Base-by-base conservation (phyloP, 2,329 filamentous ascomycete species). In the Microdochium trichocladiopsis region DNA sequence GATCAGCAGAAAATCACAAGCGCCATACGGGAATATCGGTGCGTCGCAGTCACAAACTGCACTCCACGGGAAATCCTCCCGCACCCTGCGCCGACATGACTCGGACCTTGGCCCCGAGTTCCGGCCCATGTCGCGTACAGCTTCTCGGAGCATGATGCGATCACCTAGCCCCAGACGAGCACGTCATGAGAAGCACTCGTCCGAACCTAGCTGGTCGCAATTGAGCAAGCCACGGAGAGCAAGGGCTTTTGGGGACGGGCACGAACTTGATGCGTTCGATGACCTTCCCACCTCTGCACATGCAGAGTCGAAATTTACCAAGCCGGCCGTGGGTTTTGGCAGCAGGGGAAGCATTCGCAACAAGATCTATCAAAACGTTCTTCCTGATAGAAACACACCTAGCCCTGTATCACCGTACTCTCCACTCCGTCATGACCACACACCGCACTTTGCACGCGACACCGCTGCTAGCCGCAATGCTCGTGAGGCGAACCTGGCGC, bases 221-320 rank as follows among this genome's bases (percentile, higher is more conserved):
- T 72, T 95, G 54, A 92, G 82, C 56, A 88, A 86, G 66, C 90
- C 90, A 2, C 77, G 82, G 33, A 78, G 83, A 41, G 76, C 77
- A 54, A 80, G 84, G 47, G 83, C 89, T 61, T 99, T 95, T 71
- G 94, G 94, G 12, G 90, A 96, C 67, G 94, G 94, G 16, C 88
- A 87, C 55, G 94, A 99, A 69, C 77, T 99, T 31, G 93, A 97
- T 60, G 84, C 81, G 2, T 97, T 99, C 66, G 94, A 99, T 66
- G 94, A 99, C 69, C 74, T 99, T 52, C 93, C 93, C 1, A 97
- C 92, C 0, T 96, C 92, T 16, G 83, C 80, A 12, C 83, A 87
- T 55, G 80, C 83, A 14, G 94, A 99, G 69, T 90, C 84, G 56
- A 88, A 83, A 61, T 99, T 83, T 63, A 77, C 91, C 56, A 95